Evolutionary conservation across 2,329 filamentous ascomycete species (phyloP).

Genomic region (Dactylellina drechsleri): DNA sequence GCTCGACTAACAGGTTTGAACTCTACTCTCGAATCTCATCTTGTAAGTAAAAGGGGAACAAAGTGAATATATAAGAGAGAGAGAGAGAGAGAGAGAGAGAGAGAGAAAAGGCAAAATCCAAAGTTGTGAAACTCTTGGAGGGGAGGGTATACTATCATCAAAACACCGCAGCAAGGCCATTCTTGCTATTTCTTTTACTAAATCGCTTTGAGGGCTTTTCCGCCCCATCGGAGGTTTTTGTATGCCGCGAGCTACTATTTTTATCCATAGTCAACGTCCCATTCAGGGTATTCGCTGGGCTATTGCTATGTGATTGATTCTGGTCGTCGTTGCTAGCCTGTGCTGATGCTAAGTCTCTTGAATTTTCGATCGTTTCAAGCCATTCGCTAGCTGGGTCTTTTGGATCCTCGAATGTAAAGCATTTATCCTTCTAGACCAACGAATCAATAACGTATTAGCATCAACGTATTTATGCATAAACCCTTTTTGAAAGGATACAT

Average conservation of each 20-base stretch:
- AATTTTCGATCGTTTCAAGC: slow-evolving; percentile 87
- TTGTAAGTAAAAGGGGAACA: not conserved
- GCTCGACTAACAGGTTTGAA: not conserved
- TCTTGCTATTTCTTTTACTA: slow-evolving; percentile 92
- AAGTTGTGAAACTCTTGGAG: not conserved
- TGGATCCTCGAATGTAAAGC: slow-evolving; percentile 92
- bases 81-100: not conserved
- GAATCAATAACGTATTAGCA: slow-evolving; percentile 40
- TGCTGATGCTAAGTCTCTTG: slow-evolving; percentile 80
- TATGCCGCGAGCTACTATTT: slow-evolving; percentile 66
- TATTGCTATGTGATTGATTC: slow-evolving; percentile 61
- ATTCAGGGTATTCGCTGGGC: slow-evolving; percentile 78
- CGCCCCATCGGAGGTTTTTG: slow-evolving; percentile 64
- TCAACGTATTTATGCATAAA: slow-evolving; percentile 25
- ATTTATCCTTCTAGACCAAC: slow-evolving; percentile 76
- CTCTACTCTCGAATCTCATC: not conserved
- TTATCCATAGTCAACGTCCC: slow-evolving; percentile 66
- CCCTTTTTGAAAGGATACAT: too few relatives aligned
- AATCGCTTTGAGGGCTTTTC: slow-evolving; percentile 70
- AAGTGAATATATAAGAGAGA: not conserved
- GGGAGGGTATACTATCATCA: slow-evolving; percentile 60
- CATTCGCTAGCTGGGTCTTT: slow-evolving; percentile 88
- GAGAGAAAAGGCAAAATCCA: not conserved
- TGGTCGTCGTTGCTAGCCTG: slow-evolving; percentile 48
- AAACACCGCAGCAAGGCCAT: slow-evolving; percentile 89